Conservation (phyloP, 164 flowering plant species). For the Cinnamomum micranthum region DNA sequence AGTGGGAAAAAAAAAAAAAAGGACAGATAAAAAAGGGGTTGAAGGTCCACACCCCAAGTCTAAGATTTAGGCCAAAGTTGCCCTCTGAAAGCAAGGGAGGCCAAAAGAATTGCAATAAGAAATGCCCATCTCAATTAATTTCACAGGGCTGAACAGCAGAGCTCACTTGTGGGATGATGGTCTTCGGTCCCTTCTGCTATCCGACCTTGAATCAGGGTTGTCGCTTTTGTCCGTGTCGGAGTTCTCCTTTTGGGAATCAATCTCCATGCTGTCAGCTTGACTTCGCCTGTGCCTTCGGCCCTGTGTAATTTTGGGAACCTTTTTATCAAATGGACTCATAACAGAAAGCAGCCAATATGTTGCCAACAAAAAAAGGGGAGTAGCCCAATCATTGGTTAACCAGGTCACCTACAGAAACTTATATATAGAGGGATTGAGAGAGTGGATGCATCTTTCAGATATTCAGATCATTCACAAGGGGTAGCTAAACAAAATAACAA, state of each 20-base stretch:
- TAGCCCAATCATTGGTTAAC: no score
- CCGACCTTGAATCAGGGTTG: constrained; percentile 51
- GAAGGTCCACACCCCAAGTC: background rate
- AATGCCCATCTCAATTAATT: background rate
- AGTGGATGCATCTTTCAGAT: background rate
- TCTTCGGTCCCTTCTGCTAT: constrained; percentile 35
- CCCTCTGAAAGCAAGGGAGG: constrained; percentile 5
- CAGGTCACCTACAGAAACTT: background rate
- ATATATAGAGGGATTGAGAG: background rate
- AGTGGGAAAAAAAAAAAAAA: constrained; percentile 2
- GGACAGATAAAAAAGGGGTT: background rate
- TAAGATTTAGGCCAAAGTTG: constrained; percentile 2
- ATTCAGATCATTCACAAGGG: background rate
- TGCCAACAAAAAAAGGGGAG: no score
- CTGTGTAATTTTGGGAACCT: constrained; percentile 25
- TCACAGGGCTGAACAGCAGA: constrained; percentile 4
- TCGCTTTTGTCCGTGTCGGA: constrained; percentile 87
- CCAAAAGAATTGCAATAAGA: constrained; percentile 25
- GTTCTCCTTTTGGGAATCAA: constrained; percentile 60
- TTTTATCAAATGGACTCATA: background rate
- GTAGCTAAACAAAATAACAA: background rate
- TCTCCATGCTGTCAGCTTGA: constrained; percentile 58
- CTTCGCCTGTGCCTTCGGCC: constrained; percentile 73
- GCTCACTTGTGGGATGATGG: constrained; percentile 9
- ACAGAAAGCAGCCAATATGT: background rate